These are phyloP conservation scores for Talaromyces funiculosus DNA, from an alignment of 2,329 filamentous ascomycete species.

Conservation along the genomic window DNA sequence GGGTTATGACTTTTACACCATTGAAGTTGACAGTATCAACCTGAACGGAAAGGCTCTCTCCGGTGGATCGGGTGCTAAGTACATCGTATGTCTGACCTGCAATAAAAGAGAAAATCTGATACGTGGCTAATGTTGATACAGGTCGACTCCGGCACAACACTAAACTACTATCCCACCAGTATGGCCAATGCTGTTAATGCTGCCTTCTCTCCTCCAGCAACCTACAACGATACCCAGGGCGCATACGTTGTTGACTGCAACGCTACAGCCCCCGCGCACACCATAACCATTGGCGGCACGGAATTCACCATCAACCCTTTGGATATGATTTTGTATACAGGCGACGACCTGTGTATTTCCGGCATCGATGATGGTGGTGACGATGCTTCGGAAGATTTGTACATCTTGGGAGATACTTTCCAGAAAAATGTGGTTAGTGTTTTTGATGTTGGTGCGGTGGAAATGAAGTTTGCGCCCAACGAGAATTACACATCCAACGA, in stretches of 20 bases:
- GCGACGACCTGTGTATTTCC: constrained; percentile 19
- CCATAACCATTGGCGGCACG: constrained; percentile 18
- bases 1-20: constrained; percentile 17
- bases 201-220: constrained; percentile 40
- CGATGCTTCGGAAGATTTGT: constrained; percentile 25
- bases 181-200: constrained; percentile 38
- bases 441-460: constrained; percentile 45
- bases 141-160: constrained; percentile 24
- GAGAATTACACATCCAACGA: constrained; percentile 16
- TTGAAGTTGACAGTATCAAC: constrained; percentile 17
- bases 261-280: neutral
- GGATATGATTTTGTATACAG: constrained; percentile 28
- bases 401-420: constrained; percentile 44
- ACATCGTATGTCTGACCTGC: constrained; percentile 14
- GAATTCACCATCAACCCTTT: constrained; percentile 27
- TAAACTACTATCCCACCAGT: constrained; percentile 36
- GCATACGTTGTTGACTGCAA: constrained; percentile 23
- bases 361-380: constrained; percentile 23
- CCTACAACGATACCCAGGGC: constrained; percentile 24
- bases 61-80: constrained; percentile 13
- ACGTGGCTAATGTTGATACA: constrained; percentile 1
- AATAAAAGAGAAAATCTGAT: neutral
- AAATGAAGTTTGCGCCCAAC: constrained; percentile 42
- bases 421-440: constrained; percentile 48
- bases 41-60: constrained; percentile 13